These are phyloP conservation scores for Puccinia triticina DNA, from an alignment of 1,284 basidiomycete species.

Conservation along the genomic window DNA sequence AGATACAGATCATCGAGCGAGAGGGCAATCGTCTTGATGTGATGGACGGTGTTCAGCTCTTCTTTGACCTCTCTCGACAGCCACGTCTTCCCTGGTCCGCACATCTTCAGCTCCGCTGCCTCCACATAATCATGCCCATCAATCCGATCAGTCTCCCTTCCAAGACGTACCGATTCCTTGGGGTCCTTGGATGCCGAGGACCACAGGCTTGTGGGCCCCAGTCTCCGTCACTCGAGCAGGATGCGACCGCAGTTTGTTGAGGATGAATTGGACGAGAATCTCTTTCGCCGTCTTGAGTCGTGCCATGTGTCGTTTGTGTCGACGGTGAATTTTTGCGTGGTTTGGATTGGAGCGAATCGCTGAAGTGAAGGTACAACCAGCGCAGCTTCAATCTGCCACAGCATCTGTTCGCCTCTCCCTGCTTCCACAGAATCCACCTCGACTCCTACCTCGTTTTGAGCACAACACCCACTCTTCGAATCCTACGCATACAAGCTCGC, in stretches of 20 bases:
- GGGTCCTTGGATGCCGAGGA: slow-evolving; percentile 41
- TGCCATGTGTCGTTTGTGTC: neutral
- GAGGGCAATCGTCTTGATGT: slow-evolving; percentile 1
- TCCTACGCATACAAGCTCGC: no score
- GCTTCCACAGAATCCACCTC: no score
- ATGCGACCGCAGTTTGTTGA: neutral
- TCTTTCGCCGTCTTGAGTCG: slow-evolving; percentile 21
- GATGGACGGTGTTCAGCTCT: neutral
- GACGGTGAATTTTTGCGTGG: no score
- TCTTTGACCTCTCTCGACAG: slow-evolving; percentile 5
- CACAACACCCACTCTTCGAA: no score
- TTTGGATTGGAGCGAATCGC: no score
- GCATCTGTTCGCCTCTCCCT: no score
- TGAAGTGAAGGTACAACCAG: no score
- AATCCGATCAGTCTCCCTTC: neutral
- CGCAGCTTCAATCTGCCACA: no score
- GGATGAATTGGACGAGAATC: slow-evolving; percentile 15
- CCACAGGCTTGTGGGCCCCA: slow-evolving; percentile 18
- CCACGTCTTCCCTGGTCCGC: slow-evolving; percentile 30
- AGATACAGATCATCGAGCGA: slow-evolving; percentile 51
- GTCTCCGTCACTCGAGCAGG: neutral
- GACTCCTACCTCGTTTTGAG: no score
- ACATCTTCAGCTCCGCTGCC: neutral
- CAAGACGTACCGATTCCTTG: slow-evolving; percentile 48
- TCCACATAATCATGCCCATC: neutral